These are phyloP conservation scores for Phoma sp. DNA, from an alignment of 2,329 filamentous ascomycete genomes.

Conservation along the genomic window DNA sequence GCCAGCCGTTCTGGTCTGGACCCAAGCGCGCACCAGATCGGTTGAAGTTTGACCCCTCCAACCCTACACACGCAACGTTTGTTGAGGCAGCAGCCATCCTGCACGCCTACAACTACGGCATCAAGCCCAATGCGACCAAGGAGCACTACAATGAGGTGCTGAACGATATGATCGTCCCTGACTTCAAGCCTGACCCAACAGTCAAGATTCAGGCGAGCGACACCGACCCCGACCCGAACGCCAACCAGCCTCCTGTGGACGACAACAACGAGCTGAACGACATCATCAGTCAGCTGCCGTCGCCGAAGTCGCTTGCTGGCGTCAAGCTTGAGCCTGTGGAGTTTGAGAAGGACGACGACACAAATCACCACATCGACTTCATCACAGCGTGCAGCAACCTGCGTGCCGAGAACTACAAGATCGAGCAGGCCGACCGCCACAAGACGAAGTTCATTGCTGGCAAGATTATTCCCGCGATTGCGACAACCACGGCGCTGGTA, in stretches of 20 bases:
- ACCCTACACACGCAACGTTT: constrained; percentile 87
- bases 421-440: constrained; percentile 88
- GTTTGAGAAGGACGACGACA: constrained; percentile 98
- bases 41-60: constrained; percentile 84
- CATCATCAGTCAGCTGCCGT: constrained; percentile 75
- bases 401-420: constrained; percentile 97
- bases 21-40: constrained; percentile 95
- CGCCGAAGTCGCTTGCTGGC: constrained; percentile 80
- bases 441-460: constrained; percentile 99
- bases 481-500: constrained; percentile 93
- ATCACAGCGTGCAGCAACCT: constrained; percentile 97
- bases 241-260: constrained; percentile 66
- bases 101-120: constrained; percentile 97
- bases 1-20: constrained; percentile 95
- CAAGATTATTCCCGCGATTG: constrained; percentile 99
- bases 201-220: constrained; percentile 98
- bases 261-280: constrained; percentile 79
- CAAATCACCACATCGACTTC: constrained; percentile 98
- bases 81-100: constrained; percentile 88
- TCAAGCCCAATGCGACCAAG: constrained; percentile 80
- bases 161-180: constrained; percentile 92
- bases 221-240: constrained; percentile 91
- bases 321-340: constrained; percentile 93
- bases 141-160: constrained; percentile 79
- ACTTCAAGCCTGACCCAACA: constrained; percentile 87